Conservation (phyloP, 2,329 filamentous ascomycete genomes). For the Grosmannia huntii region DNA sequence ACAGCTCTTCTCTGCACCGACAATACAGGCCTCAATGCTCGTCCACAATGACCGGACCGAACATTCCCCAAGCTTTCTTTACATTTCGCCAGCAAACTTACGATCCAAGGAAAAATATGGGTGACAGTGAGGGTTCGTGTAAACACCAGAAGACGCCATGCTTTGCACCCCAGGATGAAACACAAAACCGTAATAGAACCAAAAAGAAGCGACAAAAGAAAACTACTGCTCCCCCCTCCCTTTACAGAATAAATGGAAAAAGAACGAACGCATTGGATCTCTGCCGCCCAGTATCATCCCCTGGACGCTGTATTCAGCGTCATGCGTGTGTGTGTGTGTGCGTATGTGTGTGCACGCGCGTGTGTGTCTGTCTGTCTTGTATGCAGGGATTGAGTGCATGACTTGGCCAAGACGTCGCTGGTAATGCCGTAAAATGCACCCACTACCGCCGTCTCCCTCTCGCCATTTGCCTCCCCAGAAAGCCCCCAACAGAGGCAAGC, state of each 20-base stretch:
- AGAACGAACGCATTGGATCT: not conserved
- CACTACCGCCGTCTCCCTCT: not conserved
- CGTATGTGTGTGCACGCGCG: no score
- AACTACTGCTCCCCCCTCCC: not conserved
- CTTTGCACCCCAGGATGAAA: slow-evolving; percentile 1
- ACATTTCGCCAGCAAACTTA: not conserved
- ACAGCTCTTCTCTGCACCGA: no score
- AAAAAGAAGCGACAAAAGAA: not conserved
- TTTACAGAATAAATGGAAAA: not conserved
- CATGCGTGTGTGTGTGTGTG: no score
- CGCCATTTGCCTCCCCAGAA: not conserved
- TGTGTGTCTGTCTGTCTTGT: no score
- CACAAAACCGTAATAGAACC: not conserved
- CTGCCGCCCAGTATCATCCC: no score
- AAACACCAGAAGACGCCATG: slow-evolving; percentile 3
- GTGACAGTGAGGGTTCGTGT: not conserved
- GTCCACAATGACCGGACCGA: no score
- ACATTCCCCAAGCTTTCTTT: no score
- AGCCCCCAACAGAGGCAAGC: not conserved
- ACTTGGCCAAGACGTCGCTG: no score
- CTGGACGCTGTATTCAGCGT: no score
- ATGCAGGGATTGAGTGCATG: no score
- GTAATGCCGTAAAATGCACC: no score
- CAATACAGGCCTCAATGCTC: no score
- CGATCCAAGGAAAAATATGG: not conserved